These are phyloP conservation scores for Stevia rebaudiana DNA, from an alignment of 140 eudicot species.

Conservation along the genomic window DNA sequence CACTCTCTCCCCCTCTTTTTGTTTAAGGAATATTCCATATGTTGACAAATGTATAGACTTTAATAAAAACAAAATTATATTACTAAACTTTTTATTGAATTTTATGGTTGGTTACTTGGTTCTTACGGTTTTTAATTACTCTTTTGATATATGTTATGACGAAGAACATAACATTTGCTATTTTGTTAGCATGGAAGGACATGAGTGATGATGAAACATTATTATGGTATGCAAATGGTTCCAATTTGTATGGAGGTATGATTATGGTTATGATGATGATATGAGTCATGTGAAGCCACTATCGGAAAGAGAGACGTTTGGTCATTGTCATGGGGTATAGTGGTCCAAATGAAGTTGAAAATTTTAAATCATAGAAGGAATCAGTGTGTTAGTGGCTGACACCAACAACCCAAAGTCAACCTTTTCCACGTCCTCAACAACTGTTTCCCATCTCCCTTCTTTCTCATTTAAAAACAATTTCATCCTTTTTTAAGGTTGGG, in stretches of 20 bases:
- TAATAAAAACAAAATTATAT: no score
- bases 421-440: slow-evolving; percentile 54
- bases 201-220: slow-evolving; percentile 10
- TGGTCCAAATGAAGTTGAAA: slow-evolving; percentile 31
- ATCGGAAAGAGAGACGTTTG: slow-evolving; percentile 17
- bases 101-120: no score
- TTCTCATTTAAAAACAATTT: not conserved
- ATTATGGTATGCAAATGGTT: slow-evolving; percentile 14
- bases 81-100: no score
- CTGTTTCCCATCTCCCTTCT: slow-evolving; percentile 53
- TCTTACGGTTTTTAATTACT: no score
- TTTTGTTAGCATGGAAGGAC: slow-evolving; percentile 3
- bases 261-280: slow-evolving; percentile 1
- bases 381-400: slow-evolving; percentile 62
- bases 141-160: no score
- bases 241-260: slow-evolving; percentile 22
- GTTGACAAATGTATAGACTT: no score
- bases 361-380: slow-evolving; percentile 26
- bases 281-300: slow-evolving; percentile 35
- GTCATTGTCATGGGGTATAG: slow-evolving; percentile 41
- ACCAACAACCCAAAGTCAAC: slow-evolving; percentile 59
- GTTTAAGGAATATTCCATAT: no score
- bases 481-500: not conserved
- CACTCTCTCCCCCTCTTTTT: no score
- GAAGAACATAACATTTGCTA: no score